Evolutionary conservation across 139 green algal species (phyloP).

Genomic region (Tetratostichococcus sp.): DNA sequence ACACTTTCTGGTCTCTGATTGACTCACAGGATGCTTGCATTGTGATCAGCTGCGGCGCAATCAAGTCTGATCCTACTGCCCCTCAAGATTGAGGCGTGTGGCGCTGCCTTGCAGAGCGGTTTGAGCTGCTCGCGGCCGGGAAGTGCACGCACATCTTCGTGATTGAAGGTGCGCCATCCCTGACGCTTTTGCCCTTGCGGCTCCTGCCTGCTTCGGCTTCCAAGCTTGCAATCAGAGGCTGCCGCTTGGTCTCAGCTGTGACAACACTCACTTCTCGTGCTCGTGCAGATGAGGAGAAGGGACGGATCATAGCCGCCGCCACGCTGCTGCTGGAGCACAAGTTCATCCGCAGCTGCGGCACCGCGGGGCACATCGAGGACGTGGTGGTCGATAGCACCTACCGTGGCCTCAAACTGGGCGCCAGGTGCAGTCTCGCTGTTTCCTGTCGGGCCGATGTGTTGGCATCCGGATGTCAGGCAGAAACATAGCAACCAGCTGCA

Average conservation of each 20-base stretch:
- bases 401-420: slow-evolving; percentile 66
- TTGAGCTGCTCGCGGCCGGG: slow-evolving; percentile 12
- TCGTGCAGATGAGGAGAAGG: slow-evolving; percentile 30
- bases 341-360: slow-evolving; percentile 79
- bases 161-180: slow-evolving; percentile 41
- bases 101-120: slow-evolving; percentile 23
- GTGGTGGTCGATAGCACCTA: slow-evolving; percentile 78
- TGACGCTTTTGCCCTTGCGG: neutral
- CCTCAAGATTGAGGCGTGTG: too few species aligned
- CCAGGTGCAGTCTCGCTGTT: slow-evolving; percentile 26
- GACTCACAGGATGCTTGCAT: too few species aligned
- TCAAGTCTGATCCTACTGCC: too few species aligned
- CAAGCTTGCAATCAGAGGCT: too few species aligned
- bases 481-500: neutral
- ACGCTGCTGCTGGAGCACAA: slow-evolving; percentile 84
- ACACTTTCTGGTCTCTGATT: too few species aligned
- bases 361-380: slow-evolving; percentile 87
- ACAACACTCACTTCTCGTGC: neutral
- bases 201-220: too few species aligned
- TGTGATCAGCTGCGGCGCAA: too few species aligned
- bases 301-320: slow-evolving; percentile 66
- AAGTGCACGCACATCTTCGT: slow-evolving; percentile 50
- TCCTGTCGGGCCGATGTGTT: neutral
- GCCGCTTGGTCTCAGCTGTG: too few species aligned
- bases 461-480: neutral